phyloP scores from a whole-genome alignment of 352 stramenopile species.

The Phytopythium mirpurense region DNA sequence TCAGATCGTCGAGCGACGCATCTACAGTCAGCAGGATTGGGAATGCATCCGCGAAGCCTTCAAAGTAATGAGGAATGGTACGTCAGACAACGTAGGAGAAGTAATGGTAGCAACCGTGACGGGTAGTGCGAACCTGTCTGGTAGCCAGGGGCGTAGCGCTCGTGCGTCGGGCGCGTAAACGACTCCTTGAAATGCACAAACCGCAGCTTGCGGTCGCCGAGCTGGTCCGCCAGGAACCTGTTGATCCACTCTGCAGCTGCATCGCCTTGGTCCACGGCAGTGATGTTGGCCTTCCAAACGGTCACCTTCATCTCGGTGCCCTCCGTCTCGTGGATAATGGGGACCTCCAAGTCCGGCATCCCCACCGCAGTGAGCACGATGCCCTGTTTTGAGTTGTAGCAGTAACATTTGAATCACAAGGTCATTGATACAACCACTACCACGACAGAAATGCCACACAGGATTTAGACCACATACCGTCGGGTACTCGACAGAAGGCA shows the following conservation, averaged over 20 bases:
- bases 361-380: slow-evolving; percentile 56
- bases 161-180: slow-evolving; percentile 43
- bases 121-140: slow-evolving; percentile 24
- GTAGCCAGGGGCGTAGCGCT: slow-evolving; percentile 57
- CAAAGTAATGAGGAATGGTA: not conserved
- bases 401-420: not conserved
- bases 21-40: slow-evolving; percentile 64
- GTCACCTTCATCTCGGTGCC: slow-evolving; percentile 30
- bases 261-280: slow-evolving; percentile 59
- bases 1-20: slow-evolving; percentile 57
- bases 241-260: slow-evolving; percentile 58
- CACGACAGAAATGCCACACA: no score
- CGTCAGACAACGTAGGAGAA: not conserved
- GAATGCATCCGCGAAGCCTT: slow-evolving; percentile 75
- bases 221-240: slow-evolving; percentile 34
- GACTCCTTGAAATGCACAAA: slow-evolving; percentile 57
- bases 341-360: slow-evolving; percentile 58
- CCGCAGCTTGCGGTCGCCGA: slow-evolving; percentile 31
- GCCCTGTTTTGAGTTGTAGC: slow-evolving; percentile 8
- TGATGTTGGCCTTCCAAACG: slow-evolving; percentile 57
- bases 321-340: slow-evolving; percentile 29
- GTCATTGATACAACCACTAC: no score
- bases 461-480: slow-evolving; percentile 21
- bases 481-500: slow-evolving; percentile 41
- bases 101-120: not conserved